Evolutionary conservation across 2,329 filamentous ascomycete species (phyloP), one percentile per base, ranked within the genome.

Genomic region (Nigrospora osmanthi): DNA sequence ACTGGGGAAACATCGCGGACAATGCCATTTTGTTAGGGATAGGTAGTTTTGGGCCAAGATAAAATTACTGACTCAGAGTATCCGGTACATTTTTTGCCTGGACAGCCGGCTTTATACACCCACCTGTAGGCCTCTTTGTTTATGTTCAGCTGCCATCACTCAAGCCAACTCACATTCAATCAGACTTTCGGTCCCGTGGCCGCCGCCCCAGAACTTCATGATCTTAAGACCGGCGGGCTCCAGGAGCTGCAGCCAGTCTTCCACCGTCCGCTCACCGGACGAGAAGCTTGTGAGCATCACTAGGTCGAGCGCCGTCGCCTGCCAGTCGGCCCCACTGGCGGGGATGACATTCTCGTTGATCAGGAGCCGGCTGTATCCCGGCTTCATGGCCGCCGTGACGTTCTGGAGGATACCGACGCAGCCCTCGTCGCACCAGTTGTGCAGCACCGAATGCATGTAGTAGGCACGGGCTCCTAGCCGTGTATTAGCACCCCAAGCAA

Each of bases 371-470:
- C 42, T 43, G 23, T 43, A 38, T 14, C 35, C 30, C 16, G 38
- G 38, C 15, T 32, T 14, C 15, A 40, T 33, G 38, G 28, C 38
- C 14, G 38, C 28, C 11, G 17, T 7, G 9, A 66, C 57, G 34
- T 58, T 59, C 50, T 61, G 53, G 36, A 58, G 52, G 36, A 58
- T 40, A 4, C 13, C 4, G 38, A 10, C 38, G 28, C 58, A 58
- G 16, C 59, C 50, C 7, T 58, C 59, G 31, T 69, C 68, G 33
- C 56, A 47, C 56, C 62, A 67, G 54, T 67, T 60, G 50, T 67
- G 63, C 15, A 68, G 54, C n/a, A 63, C 49, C 1, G 54, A 56
- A 46, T 65, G 63, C 58, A 66, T 59, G 53, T 59, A 66, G 46
- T 67, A 67, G 3, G 56, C 60, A 2, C 60, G 51, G 9, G 62